Evolutionary conservation across 2,329 filamentous ascomycete species (phyloP).

Genomic region (Calonectria crousiana): DNA sequence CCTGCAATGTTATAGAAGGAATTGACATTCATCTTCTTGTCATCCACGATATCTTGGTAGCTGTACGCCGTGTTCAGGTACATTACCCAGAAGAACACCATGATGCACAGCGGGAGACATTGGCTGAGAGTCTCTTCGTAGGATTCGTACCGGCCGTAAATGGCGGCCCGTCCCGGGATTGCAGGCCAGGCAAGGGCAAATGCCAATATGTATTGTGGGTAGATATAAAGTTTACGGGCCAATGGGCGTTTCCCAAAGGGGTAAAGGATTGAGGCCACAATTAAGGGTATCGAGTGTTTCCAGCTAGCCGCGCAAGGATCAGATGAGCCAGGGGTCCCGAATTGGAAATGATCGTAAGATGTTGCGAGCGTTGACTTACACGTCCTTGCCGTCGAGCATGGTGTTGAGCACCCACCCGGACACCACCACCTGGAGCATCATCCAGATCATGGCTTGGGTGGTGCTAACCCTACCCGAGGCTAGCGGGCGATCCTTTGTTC

Average conservation of each 20-base stretch:
- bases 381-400: not conserved
- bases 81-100: conserved; percentile 44
- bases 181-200: conserved; percentile 41
- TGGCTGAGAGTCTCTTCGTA: conserved; percentile 30
- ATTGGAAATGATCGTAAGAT: not conserved
- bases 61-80: conserved; percentile 43
- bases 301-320: conserved; percentile 29
- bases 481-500: conserved; percentile 45
- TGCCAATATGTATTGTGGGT: conserved; percentile 41
- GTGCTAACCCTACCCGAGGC: conserved; percentile 40
- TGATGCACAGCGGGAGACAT: conserved; percentile 39
- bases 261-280: conserved; percentile 35
- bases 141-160: conserved; percentile 31
- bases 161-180: conserved; percentile 36
- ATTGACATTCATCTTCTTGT: conserved; percentile 39
- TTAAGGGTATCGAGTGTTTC: conserved; percentile 35
- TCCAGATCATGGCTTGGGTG: conserved; percentile 31
- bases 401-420: not conserved
- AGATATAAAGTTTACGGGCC: conserved; percentile 33
- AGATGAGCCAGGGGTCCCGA: not conserved
- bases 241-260: conserved; percentile 39
- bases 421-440: not conserved
- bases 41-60: conserved; percentile 40
- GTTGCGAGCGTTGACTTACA: not conserved
- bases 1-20: conserved; percentile 24